Conservation (phyloP, 305 asterid species). For the Ajuga reptans region DNA sequence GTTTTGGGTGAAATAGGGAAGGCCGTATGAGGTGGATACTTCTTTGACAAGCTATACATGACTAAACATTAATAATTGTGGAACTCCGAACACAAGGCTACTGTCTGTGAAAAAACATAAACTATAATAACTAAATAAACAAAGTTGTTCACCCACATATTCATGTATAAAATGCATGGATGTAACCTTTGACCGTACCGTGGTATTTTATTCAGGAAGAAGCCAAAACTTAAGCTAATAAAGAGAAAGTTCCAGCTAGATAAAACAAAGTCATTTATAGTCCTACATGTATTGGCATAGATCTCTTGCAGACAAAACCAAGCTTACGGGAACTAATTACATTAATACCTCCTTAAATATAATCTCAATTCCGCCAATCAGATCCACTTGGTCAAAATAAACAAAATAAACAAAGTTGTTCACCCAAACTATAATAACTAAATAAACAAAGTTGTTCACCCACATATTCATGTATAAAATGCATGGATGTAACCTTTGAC, state of each 20-base stretch:
- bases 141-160: neutral
- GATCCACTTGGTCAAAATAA: conserved; percentile 84
- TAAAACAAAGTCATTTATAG: neutral
- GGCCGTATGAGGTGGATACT: neutral
- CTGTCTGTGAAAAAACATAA: neutral
- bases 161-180: neutral
- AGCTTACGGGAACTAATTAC: conserved; percentile 20
- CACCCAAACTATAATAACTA: neutral
- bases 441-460: conserved; percentile 8
- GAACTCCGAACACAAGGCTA: neutral
- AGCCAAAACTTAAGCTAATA: too few species aligned
- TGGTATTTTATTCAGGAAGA: neutral
- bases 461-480: neutral
- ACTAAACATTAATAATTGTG: neutral
- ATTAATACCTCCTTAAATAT: conserved; percentile 75
- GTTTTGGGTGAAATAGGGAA: neutral
- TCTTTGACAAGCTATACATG: neutral
- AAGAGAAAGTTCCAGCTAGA: neutral
- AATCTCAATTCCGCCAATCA: conserved; percentile 88
- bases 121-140: conserved; percentile 5
- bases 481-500: neutral
- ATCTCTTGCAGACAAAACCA: conserved; percentile 10
- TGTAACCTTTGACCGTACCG: neutral
- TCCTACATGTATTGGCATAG: conserved; percentile 2
- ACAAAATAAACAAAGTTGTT: too few species aligned